These are phyloP conservation scores for Pinus albicaulis DNA, from an alignment of 75 land plant species.

Conservation along the genomic window DNA sequence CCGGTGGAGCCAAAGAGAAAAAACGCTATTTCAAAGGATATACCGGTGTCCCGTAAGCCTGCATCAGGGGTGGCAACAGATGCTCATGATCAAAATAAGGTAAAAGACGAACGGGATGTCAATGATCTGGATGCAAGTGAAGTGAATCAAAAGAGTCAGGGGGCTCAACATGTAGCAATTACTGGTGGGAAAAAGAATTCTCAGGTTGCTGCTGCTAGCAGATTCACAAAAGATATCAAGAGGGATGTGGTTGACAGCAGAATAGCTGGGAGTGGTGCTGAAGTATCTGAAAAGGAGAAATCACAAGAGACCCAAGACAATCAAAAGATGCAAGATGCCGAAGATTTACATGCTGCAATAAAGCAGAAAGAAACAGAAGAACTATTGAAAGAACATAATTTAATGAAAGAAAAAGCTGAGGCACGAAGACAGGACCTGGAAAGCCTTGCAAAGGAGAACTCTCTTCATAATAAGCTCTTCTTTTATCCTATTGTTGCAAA, in stretches of 20 bases:
- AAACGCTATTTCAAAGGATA: not conserved
- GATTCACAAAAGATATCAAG: not conserved
- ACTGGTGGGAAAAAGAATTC: conserved; percentile 1
- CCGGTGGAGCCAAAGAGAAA: conserved; percentile 2
- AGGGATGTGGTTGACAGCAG: conserved; percentile 1
- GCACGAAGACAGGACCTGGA: conserved; percentile 29
- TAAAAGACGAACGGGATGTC: not conserved
- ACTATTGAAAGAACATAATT: not conserved
- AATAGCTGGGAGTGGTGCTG: not conserved
- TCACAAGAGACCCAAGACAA: not conserved
- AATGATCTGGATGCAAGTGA: not conserved
- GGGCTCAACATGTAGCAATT: not conserved
- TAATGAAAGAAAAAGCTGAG: conserved; percentile 6
- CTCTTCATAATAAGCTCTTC: conserved; percentile 47
- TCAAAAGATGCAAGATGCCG: not conserved
- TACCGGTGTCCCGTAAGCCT: not conserved
- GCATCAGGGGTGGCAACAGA: not conserved
- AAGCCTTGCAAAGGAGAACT: conserved; percentile 46
- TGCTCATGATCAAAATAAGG: conserved; percentile 1
- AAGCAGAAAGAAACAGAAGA: conserved; percentile 1
- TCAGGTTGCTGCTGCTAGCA: not conserved
- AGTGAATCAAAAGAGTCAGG: not conserved
- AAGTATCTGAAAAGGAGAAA: conserved; percentile 6
- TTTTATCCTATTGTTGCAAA: conserved; percentile 54
- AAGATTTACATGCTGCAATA: conserved; percentile 1